These are phyloP conservation scores for Allium sativum DNA, from an alignment of 106 monocot species.

Conservation along the genomic window DNA sequence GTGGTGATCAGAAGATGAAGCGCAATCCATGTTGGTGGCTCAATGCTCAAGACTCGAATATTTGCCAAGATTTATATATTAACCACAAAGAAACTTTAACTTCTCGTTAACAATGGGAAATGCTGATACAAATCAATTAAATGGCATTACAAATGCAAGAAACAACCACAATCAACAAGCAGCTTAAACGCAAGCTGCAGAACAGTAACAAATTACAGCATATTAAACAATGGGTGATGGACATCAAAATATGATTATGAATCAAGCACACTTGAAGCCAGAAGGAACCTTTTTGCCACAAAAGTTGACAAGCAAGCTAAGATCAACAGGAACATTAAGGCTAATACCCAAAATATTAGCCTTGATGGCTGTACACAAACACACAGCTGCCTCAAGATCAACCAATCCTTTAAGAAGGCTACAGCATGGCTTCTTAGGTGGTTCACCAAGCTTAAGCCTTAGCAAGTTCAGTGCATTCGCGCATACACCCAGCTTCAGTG, in stretches of 20 bases:
- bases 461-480: constrained; percentile 11
- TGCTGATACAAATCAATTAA: too few species aligned
- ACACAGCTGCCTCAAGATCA: constrained; percentile 14
- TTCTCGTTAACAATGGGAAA: too few species aligned
- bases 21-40: too few species aligned
- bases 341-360: constrained; percentile 13
- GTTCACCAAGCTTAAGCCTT: neutral
- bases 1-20: too few species aligned
- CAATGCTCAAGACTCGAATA: too few species aligned
- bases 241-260: neutral
- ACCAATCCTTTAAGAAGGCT: constrained; percentile 6
- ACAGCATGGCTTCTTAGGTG: constrained; percentile 16
- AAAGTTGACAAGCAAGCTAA: constrained; percentile 12
- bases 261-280: constrained; percentile 10
- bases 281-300: constrained; percentile 11
- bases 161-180: too few species aligned
- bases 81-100: too few species aligned
- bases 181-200: too few species aligned
- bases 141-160: too few species aligned
- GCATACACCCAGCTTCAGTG: constrained; percentile 12
- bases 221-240: too few species aligned
- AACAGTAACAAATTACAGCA: too few species aligned
- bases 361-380: constrained; percentile 9
- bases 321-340: constrained; percentile 8
- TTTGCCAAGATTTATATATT: too few species aligned